Base-by-base conservation (phyloP, 352 stramenopile species). In the Pythium folliculosum region DNA sequence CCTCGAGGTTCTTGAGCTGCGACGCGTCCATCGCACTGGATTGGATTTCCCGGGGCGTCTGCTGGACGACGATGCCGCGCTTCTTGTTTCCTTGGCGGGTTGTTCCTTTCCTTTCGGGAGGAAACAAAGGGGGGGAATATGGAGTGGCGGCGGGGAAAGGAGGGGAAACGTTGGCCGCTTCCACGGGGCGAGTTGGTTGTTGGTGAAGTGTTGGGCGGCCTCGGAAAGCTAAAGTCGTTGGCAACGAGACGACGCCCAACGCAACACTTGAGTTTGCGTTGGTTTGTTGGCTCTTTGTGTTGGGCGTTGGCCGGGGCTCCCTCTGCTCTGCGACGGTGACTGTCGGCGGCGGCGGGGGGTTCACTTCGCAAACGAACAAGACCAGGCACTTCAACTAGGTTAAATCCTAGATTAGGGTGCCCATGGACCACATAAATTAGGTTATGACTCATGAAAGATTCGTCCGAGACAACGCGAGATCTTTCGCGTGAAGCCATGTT, bases 1-100 rank as follows among this genome's bases (percentile, higher is more conserved):
- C 77, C 67, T 95, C 87, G 56, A 95, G 78, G 71, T 88, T 88
- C 53, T 77, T 77, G 67, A 95, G 73, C 71, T 95, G 83, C 21
- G 79, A 78, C 38, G 82, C 80, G 76, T 95, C 87, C 87, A 95
- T 94, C n/a, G n/a, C n/a, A n/a, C n/a, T n/a, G n/a, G n/a, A n/a
- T n/a, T n/a, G n/a, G n/a, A n/a, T n/a, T n/a, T n/a, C n/a, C n/a
- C n/a, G n/a, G n/a, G n/a, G n/a, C n/a, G n/a, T n/a, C n/a, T n/a
- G n/a, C n/a, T n/a, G n/a, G n/a, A n/a, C n/a, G n/a, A n/a, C n/a
- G n/a, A n/a, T n/a, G n/a, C n/a, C n/a, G n/a, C n/a, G n/a, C n/a
- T n/a, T n/a, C n/a, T n/a, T n/a, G 6, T 23, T 69, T n/a, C 10
- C 13, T 47, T 17, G 23, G 30, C 30, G 12, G 55, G 12, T 38